Evolutionary conservation across 1,284 basidiomycete species (phyloP), one percentile per base, ranked within the genome.

Genomic region (Tilletia walkeri): DNA sequence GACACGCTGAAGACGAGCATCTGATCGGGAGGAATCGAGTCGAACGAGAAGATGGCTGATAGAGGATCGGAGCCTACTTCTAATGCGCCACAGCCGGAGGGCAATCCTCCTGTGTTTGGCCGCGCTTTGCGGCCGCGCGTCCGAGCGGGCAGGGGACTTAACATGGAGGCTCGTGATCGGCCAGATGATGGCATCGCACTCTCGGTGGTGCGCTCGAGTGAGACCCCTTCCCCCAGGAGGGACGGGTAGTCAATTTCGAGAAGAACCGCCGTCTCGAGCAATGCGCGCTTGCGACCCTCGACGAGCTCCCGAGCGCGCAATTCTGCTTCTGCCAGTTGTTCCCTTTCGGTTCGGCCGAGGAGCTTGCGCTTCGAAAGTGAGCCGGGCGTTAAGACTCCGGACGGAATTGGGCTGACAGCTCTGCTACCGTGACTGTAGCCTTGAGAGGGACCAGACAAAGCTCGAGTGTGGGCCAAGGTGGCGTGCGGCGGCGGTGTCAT

Each of bases 1-100:
- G 88, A 85, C 3, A 91, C 90, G 4, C 92, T 91, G 85, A 95
- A 97, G 18, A 94, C 95, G 61, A 98, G 91, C 91, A 95, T 93
- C 72, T 82, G 80, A 59, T 77, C 73, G 59, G 69, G 70, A n/a
- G 71, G 69, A 9, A 79, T 74, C 47, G 38, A 67, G 30, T 73
- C 73, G 73, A 77, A 81, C 45, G 78, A 72, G 50, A 81, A 81
- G 10, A 75, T 75, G 56, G 74, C 73, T 12, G 75, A 78, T 14
- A 80, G 71, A 12, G 74, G 65, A 50, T 80, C 78, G 24, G 69
- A 68, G 0, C 79, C 79, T 16, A 80, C 78, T 68, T 80, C 78
- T 24, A 73, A 69, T 12, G 79, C 78, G 48, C 79, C 79, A 49
- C 77, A 80, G 1, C 79, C 79, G 1, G 78, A 73, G 12, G 77